phyloP scores from a whole-genome alignment of 108 stramenopile genomes.

The Nannochloropsis gaditana region DNA sequence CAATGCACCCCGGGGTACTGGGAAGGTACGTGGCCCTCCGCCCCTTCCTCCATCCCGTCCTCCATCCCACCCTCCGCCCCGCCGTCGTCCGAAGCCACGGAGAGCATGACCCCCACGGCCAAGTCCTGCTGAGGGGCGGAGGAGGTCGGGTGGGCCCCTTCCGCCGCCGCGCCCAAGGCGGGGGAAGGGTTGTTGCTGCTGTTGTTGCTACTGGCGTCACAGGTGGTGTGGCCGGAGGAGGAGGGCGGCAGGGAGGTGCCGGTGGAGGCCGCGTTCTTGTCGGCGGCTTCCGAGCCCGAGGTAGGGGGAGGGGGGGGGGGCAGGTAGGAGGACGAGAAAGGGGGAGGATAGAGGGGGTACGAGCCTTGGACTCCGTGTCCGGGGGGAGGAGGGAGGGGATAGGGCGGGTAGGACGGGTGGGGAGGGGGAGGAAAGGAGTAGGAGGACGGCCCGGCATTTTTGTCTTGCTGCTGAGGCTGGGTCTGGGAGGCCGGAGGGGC shows the following conservation, averaged over 20 bases:
- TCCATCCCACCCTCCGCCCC: not conserved
- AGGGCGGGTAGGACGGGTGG: not conserved
- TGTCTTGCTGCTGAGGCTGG: not conserved
- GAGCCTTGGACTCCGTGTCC: not conserved
- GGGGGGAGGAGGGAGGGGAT: not conserved
- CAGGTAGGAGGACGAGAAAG: not conserved
- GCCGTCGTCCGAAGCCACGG: no score
- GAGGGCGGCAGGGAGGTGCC: not conserved
- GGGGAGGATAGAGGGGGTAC: not conserved
- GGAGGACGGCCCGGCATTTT: not conserved
- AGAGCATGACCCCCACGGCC: not conserved
- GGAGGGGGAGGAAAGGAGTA: conserved; percentile 2
- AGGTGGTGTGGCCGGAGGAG: not conserved
- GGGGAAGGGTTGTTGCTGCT: conserved; percentile 3
- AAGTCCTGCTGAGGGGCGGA: not conserved
- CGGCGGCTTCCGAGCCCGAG: not conserved
- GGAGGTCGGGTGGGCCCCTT: not conserved
- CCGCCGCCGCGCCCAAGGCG: not conserved
- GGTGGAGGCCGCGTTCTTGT: not conserved
- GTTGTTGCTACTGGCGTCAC: not conserved
- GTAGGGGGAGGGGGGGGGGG: not conserved
- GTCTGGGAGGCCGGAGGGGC: not conserved
- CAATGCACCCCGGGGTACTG: not conserved
- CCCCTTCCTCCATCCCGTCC: not conserved
- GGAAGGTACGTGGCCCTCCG: not conserved